Percentiles rank a stretch among this genome's conserved stretches.
Evolutionary conservation across 2,329 filamentous ascomycete species (phyloP).

Genomic region (Diaporthe helianthi): DNA sequence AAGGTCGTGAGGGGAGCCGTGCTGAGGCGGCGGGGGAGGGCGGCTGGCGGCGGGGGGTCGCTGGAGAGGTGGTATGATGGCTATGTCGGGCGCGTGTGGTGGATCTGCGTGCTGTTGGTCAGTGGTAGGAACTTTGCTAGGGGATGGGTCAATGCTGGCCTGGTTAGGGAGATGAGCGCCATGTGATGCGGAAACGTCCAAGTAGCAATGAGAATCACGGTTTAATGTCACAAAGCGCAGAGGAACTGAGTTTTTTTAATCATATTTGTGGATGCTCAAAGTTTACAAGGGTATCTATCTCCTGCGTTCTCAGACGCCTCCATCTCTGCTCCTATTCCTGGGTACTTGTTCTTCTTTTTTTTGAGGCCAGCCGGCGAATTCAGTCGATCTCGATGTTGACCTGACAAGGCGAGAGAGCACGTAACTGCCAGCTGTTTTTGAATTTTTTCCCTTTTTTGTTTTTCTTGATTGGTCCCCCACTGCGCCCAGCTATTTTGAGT

Average conservation of each 20-base stretch:
- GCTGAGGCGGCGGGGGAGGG: conserved; percentile 34
- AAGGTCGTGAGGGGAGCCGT: conserved; percentile 38
- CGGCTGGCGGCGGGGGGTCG: background rate
- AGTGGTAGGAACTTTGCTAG: conserved; percentile 51
- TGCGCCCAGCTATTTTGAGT: background rate
- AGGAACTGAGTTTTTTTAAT: background rate
- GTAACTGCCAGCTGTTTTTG: background rate
- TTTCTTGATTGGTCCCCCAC: background rate
- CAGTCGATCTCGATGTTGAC: background rate
- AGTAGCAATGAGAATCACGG: background rate
- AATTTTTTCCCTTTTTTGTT: background rate
- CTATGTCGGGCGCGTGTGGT: conserved; percentile 48
- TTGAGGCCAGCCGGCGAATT: background rate
- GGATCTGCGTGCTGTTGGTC: conserved; percentile 47
- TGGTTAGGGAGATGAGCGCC: conserved; percentile 42
- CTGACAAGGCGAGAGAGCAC: background rate
- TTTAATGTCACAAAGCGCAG: background rate
- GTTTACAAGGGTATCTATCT: background rate
- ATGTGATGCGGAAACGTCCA: background rate
- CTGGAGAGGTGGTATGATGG: conserved; percentile 42
- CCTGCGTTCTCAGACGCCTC: background rate
- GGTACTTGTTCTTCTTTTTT: background rate
- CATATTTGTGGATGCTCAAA: background rate
- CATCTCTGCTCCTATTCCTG: background rate
- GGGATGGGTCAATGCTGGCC: conserved; percentile 50